Evolutionary conservation across 192 early-diverging fungal species (phyloP).

Genomic region (Phycomyces nitens): DNA sequence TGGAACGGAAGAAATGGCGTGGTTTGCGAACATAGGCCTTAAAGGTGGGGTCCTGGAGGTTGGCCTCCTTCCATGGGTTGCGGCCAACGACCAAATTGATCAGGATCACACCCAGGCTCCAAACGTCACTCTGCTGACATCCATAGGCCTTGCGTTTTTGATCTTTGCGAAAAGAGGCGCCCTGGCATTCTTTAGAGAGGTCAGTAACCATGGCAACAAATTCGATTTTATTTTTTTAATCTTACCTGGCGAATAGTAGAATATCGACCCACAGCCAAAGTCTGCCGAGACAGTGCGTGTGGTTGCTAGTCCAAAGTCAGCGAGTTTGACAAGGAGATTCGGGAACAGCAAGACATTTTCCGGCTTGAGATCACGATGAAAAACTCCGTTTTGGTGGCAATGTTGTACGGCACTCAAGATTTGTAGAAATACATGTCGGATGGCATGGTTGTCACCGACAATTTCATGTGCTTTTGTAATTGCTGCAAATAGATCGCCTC

Average conservation of each 20-base stretch:
- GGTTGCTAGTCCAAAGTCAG: conserved; percentile 93
- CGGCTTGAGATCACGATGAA: conserved; percentile 91
- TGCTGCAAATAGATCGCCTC: conserved; percentile 94
- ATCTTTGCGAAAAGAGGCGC: conserved; percentile 35
- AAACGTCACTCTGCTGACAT: conserved; percentile 79
- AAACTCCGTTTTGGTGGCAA: conserved; percentile 71
- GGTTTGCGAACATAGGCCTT: conserved; percentile 61
- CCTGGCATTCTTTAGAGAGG: conserved; percentile 58
- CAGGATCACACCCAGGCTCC: conserved; percentile 86
- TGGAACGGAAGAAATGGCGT: conserved; percentile 49
- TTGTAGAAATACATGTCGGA: conserved; percentile 79
- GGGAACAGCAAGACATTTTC: conserved; percentile 63
- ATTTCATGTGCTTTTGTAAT: conserved; percentile 81
- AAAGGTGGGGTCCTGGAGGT: conserved; percentile 72
- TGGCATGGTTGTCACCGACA: conserved; percentile 66
- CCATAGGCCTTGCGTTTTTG: conserved; percentile 37
- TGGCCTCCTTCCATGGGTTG: conserved; percentile 78
- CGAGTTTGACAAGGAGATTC: conserved; percentile 71
- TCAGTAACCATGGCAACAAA: background rate
- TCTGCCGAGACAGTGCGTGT: conserved; percentile 71
- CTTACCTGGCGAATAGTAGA: conserved; percentile 53
- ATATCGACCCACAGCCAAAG: conserved; percentile 82
- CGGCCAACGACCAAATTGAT: conserved; percentile 84
- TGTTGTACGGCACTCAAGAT: conserved; percentile 80
- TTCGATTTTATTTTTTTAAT: background rate